Percentiles rank a stretch among this genome's conserved stretches.
Evolutionary conservation across 306 rosid species (phyloP).

Genomic region (Dryas alaskensis): DNA sequence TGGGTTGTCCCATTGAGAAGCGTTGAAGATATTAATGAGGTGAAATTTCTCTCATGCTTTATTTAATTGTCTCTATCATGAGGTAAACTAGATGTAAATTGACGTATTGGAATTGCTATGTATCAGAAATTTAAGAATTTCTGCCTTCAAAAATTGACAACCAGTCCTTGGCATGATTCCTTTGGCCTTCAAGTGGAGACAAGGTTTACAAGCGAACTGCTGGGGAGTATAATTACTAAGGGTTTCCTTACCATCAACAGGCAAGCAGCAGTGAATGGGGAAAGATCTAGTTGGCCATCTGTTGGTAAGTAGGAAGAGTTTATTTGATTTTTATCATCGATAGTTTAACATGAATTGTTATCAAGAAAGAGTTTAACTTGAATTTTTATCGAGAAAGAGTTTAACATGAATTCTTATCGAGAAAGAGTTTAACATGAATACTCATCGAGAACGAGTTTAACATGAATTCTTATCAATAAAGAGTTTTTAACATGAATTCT

Average conservation of each 20-base stretch:
- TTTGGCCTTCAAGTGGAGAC: constrained; percentile 97
- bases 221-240: constrained; percentile 60
- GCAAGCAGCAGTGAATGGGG: constrained; percentile 93
- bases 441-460: no score
- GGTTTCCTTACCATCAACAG: constrained; percentile 96
- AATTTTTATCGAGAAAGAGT: no score
- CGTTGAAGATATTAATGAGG: constrained; percentile 83
- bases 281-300: constrained; percentile 71
- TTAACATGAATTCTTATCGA: neutral
- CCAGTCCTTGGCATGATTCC: constrained; percentile 92
- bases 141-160: constrained; percentile 86
- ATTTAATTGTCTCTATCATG: neutral
- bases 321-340: no score
- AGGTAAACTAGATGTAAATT: constrained; percentile 14
- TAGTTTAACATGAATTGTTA: no score
- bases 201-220: constrained; percentile 69
- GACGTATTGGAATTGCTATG: constrained; percentile 16
- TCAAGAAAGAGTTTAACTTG: no score
- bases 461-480: no score
- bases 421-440: no score
- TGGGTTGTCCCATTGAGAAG: constrained; percentile 78
- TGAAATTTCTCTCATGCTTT: constrained; percentile 23
- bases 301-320: constrained; percentile 56
- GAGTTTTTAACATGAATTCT: neutral
- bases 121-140: constrained; percentile 73